A percentile compares a stretch with the other conserved stretches of the same genome.
Evolutionary conservation across 805 yeast genomes (phyloP).

Genomic region (Saccharomycopsis synnaedendra): DNA sequence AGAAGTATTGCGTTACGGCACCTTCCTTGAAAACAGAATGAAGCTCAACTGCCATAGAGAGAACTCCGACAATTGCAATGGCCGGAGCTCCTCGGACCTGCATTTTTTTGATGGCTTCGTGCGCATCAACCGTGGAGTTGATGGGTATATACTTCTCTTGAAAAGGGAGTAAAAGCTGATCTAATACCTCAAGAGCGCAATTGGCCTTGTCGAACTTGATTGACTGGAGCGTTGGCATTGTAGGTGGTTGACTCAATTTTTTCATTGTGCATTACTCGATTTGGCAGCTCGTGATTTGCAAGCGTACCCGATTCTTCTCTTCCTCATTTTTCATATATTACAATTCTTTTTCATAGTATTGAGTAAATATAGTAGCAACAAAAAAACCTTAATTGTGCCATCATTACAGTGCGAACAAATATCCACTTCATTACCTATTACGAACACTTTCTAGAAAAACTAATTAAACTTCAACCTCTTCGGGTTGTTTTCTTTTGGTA

Average conservation of each 20-base stretch:
- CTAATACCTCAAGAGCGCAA: constrained; percentile 48
- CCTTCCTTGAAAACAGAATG: constrained; percentile 23
- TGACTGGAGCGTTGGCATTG: constrained; percentile 34
- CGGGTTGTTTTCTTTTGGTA: constrained; percentile 7
- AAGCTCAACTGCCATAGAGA: constrained; percentile 71
- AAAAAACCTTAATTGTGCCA: too few relatives aligned
- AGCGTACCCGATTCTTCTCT: too few relatives aligned
- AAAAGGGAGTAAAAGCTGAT: constrained; percentile 78
- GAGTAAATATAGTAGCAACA: too few relatives aligned
- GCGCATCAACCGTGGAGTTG: constrained; percentile 61
- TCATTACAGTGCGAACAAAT: too few relatives aligned
- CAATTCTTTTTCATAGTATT: too few relatives aligned
- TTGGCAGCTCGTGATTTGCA: too few relatives aligned
- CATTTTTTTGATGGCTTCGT: constrained; percentile 75
- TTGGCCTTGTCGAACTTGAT: constrained; percentile 46
- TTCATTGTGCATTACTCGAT: too few relatives aligned
- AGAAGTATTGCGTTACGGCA: constrained; percentile 20
- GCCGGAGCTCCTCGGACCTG: constrained; percentile 98
- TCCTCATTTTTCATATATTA: too few relatives aligned
- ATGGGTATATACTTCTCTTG: constrained; percentile 58
- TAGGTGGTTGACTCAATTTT: background rate
- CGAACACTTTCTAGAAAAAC: too few relatives aligned
- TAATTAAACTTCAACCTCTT: too few relatives aligned
- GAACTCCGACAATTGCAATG: constrained; percentile 87
- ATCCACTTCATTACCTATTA: too few relatives aligned